A percentile compares a stretch with the other conserved stretches of the same genome.
These are phyloP conservation scores for Sporothrix brunneoviolacea DNA, from an alignment of 2,329 filamentous ascomycete species.

Conservation along the genomic window DNA sequence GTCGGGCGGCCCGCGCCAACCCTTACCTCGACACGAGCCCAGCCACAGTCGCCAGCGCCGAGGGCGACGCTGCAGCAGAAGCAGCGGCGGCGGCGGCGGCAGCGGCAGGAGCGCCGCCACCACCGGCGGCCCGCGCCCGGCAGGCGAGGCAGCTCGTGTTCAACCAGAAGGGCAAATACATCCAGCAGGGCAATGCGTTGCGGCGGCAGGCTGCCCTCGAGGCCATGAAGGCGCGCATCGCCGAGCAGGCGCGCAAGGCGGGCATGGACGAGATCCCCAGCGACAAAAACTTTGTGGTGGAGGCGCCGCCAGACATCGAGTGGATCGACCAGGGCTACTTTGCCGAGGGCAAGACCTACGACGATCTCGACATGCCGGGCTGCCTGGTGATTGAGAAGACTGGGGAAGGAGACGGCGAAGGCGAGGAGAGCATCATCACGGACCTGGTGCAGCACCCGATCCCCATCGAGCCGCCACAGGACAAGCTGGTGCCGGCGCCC, in stretches of 20 bases:
- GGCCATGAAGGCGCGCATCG: slow-evolving; percentile 90
- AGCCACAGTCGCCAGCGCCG: slow-evolving; percentile 39
- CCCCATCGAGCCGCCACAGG: slow-evolving; percentile 82
- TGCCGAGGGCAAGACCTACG: slow-evolving; percentile 68
- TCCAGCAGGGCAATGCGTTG: slow-evolving; percentile 84
- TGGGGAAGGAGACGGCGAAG: slow-evolving; percentile 33
- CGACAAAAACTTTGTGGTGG: slow-evolving; percentile 83
- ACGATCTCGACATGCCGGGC: slow-evolving; percentile 55
- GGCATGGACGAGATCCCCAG: slow-evolving; percentile 88
- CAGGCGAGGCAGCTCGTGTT: slow-evolving; percentile 75
- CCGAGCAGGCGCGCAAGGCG: slow-evolving; percentile 78
- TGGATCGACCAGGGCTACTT: slow-evolving; percentile 92
- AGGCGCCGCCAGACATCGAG: slow-evolving; percentile 79
- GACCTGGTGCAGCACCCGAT: slow-evolving; percentile 90
- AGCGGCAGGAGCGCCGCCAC: slow-evolving; percentile 34
- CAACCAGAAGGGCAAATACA: slow-evolving; percentile 95
- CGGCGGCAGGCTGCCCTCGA: slow-evolving; percentile 83
- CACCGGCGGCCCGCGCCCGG: slow-evolving; percentile 50
- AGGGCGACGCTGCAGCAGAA: slow-evolving; percentile 56
- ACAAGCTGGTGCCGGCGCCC: slow-evolving; percentile 67
- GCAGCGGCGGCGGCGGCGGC: slow-evolving; percentile 50
- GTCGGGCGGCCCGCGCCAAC: slow-evolving; percentile 39
- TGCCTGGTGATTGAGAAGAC: slow-evolving; percentile 43
- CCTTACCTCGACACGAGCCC: slow-evolving; percentile 75
- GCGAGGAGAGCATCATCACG: slow-evolving; percentile 80